These are phyloP conservation scores for Xylaria curta DNA, from an alignment of 495 filamentous ascomycete genomes.

Conservation along the genomic window DNA sequence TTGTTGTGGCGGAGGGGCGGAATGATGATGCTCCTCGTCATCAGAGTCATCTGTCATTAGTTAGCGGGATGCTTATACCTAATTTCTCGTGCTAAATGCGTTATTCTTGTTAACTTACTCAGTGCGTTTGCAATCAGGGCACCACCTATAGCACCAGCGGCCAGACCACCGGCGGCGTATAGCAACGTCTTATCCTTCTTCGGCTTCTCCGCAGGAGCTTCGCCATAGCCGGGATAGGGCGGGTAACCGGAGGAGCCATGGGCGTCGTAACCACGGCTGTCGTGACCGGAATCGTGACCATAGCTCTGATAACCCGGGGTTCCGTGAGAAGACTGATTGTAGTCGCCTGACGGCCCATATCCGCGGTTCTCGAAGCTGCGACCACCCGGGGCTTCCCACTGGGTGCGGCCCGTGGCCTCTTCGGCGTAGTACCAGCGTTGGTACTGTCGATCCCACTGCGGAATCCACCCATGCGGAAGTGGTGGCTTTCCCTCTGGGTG, in stretches of 20 bases:
- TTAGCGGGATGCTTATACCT: background rate
- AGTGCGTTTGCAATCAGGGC: conserved; percentile 62
- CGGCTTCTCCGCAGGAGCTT: conserved; percentile 43
- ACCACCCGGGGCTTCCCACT: conserved; percentile 62
- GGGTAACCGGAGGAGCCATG: conserved; percentile 2
- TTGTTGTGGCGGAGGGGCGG: conserved; percentile 33
- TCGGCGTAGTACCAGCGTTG: conserved; percentile 69
- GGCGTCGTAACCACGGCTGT: conserved; percentile 25
- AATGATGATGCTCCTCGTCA: conserved; percentile 34
- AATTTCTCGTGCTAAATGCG: too few relatives aligned
- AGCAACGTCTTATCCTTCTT: conserved; percentile 55
- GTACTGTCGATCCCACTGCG: conserved; percentile 62
- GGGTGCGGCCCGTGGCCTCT: conserved; percentile 61
- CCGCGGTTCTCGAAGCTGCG: conserved; percentile 13
- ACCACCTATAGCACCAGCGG: conserved; percentile 62
- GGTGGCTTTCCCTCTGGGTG: conserved; percentile 57
- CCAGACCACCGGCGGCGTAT: conserved; percentile 61
- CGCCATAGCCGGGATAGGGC: conserved; percentile 23
- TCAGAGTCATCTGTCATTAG: conserved; percentile 27
- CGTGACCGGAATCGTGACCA: conserved; percentile 7
- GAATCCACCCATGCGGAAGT: conserved; percentile 64
- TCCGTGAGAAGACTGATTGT: conserved; percentile 25
- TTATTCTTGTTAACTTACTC: conserved; percentile 41
- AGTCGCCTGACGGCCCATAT: conserved; percentile 27
- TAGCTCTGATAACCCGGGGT: conserved; percentile 27